Conservation (phyloP, 2,329 filamentous ascomycete genomes). For the Colletotrichum sp. region DNA sequence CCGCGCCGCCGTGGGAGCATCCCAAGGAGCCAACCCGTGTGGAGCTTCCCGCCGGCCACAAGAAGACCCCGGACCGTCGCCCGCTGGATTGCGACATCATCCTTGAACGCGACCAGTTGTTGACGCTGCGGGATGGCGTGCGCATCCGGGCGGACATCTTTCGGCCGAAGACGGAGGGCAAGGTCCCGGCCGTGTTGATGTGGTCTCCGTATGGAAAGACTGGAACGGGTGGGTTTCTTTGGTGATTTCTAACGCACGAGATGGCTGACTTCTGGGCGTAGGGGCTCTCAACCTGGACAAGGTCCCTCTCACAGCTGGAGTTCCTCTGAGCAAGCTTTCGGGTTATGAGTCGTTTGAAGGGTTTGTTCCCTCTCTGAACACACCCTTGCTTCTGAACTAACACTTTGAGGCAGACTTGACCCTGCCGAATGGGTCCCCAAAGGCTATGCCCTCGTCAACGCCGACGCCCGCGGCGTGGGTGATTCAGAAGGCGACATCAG, state of each 20-base stretch:
- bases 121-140: background rate
- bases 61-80: background rate
- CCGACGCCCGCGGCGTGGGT: background rate
- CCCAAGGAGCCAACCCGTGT: background rate
- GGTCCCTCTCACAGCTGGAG: background rate
- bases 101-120: background rate
- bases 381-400: background rate
- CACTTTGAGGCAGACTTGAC: background rate
- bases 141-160: background rate
- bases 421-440: background rate
- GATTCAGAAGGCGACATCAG: background rate
- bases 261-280: background rate
- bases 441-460: constrained; percentile 2
- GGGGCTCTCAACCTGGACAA: background rate
- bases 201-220: constrained; percentile 1
- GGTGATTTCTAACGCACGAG: rapidly evolving
- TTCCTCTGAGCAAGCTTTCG: background rate
- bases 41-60: background rate
- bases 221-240: background rate
- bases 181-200: constrained; percentile 1
- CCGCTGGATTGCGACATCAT: background rate
- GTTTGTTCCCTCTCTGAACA: background rate
- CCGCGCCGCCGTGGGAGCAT: background rate
- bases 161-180: background rate
- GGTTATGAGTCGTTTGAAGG: constrained; percentile 12